phyloP scores from a whole-genome alignment of 495 filamentous ascomycete genomes.

The Aspergillus saccharolyticus region DNA sequence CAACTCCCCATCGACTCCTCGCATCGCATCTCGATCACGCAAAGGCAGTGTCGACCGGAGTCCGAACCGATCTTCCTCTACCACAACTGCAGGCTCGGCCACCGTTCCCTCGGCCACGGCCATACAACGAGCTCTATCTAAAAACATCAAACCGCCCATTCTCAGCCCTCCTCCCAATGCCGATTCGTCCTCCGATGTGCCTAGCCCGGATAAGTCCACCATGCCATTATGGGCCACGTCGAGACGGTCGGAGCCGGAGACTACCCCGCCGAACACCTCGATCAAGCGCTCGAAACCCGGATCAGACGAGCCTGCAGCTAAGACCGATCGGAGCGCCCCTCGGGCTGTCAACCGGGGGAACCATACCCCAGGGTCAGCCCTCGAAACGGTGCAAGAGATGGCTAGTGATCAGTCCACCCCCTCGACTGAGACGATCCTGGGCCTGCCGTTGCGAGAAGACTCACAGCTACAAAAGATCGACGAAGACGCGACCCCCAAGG shows the following conservation, averaged over 20 bases:
- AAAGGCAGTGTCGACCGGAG: constrained; percentile 68
- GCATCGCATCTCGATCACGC: constrained; percentile 51
- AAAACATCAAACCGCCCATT: constrained; percentile 52
- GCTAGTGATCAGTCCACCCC: constrained; percentile 76
- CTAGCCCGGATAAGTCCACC: constrained; percentile 58
- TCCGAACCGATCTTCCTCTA: constrained; percentile 53
- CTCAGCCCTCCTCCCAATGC: constrained; percentile 46
- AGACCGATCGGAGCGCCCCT: constrained; percentile 31
- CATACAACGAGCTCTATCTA: constrained; percentile 59
- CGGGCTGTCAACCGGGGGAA: constrained; percentile 51
- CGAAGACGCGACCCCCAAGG: constrained; percentile 37
- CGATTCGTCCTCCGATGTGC: constrained; percentile 56
- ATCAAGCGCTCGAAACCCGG: constrained; percentile 32
- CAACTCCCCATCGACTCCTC: constrained; percentile 27
- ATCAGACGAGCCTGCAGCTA: constrained; percentile 29
- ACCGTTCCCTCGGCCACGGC: constrained; percentile 54
- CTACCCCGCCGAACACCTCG: constrained; percentile 39
- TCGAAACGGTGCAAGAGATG: constrained; percentile 90
- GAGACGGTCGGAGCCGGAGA: constrained; percentile 35
- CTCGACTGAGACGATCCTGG: constrained; percentile 43
- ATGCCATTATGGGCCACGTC: constrained; percentile 57
- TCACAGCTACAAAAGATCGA: constrained; percentile 34
- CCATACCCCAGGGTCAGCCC: constrained; percentile 60
- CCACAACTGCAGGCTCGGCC: constrained; percentile 32
- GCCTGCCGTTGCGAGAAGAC: constrained; percentile 27